phyloP scores from a whole-genome alignment of 225 moss, liverwort and hornwort species.

The Pleurozium schreberi region DNA sequence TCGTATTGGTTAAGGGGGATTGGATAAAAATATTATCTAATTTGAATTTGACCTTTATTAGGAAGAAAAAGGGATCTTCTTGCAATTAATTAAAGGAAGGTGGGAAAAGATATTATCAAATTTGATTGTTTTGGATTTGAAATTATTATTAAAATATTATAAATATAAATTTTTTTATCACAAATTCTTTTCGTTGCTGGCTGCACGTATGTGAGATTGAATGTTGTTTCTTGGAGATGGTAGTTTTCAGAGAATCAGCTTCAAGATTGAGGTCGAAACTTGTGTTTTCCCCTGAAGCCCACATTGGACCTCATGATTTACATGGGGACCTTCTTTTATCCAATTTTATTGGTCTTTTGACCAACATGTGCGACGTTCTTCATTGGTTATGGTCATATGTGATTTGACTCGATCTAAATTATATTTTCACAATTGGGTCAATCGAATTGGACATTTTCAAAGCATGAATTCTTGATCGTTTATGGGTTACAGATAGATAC shows the following conservation, averaged over 20 bases:
- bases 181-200: neutral
- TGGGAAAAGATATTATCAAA: no score
- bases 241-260: neutral
- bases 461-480: neutral
- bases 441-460: neutral
- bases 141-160: no score
- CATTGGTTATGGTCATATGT: neutral
- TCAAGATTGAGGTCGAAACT: neutral
- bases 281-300: neutral
- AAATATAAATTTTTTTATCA: no score
- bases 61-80: no score
- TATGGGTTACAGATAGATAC: neutral
- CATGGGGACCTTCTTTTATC: neutral
- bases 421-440: neutral
- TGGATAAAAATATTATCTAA: no score
- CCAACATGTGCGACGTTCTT: neutral
- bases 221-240: neutral
- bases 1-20: no score
- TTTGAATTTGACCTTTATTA: no score
- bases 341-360: neutral
- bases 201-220: neutral
- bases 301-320: neutral
- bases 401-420: neutral
- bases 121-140: no score
- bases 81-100: no score